Conservation (phyloP, 306 rosid species). For the Fragaria nilgerrensis region DNA sequence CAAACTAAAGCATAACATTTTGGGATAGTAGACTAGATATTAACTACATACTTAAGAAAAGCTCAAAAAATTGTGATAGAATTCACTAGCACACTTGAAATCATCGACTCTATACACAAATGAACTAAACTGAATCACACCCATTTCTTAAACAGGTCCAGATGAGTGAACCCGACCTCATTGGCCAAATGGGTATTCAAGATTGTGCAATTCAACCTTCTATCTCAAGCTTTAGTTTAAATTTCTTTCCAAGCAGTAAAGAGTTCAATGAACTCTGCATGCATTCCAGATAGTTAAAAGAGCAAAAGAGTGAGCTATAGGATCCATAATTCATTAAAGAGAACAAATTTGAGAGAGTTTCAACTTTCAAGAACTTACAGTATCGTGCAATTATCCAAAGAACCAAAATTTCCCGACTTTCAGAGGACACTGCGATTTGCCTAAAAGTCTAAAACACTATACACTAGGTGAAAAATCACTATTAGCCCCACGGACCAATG, state of each 20-base stretch:
- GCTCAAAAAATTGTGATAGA: neutral
- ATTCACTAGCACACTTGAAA: neutral
- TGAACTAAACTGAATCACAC: neutral
- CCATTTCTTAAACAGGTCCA: neutral
- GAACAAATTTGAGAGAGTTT: neutral
- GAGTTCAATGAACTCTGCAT: neutral
- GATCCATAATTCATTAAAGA: neutral
- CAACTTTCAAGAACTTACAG: constrained; percentile 6
- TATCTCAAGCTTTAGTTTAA: neutral
- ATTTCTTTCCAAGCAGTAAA: neutral
- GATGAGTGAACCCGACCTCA: neutral
- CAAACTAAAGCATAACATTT: neutral
- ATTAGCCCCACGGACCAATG: too few relatives aligned
- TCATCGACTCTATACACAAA: neutral
- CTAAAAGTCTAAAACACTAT: too few relatives aligned
- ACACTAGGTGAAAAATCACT: too few relatives aligned
- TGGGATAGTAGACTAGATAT: neutral
- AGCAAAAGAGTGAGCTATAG: neutral
- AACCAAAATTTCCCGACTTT: neutral
- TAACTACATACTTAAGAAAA: neutral
- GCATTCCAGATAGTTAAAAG: too few relatives aligned
- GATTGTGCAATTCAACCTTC: neutral
- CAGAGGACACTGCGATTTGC: too few relatives aligned
- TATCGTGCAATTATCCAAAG: neutral
- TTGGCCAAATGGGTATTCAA: neutral